Conservation (phyloP, 2,329 filamentous ascomycete species). For the Exophiala lecanii-corni region DNA sequence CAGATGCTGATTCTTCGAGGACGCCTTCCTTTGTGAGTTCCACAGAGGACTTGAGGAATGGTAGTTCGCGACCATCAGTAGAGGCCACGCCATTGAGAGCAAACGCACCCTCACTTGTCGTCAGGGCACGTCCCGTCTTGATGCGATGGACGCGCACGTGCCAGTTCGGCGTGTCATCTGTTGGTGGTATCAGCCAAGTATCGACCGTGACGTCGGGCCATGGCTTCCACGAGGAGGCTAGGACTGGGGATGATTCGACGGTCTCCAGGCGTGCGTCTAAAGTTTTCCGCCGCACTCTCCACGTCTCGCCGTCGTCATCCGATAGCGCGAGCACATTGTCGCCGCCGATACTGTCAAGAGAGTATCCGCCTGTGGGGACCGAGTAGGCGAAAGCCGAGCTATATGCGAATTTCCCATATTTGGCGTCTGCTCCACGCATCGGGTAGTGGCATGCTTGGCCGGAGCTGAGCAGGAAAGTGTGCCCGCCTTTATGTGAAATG, state of each 20-base stretch:
- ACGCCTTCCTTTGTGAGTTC: constrained; percentile 35
- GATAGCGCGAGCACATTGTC: constrained; percentile 72
- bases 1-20: constrained; percentile 31
- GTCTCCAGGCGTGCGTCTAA: constrained; percentile 59
- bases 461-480: constrained; percentile 69
- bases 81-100: constrained; percentile 60
- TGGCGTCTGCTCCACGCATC: constrained; percentile 75
- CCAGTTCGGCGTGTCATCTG: constrained; percentile 59
- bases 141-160: constrained; percentile 64
- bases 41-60: constrained; percentile 29
- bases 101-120: constrained; percentile 71
- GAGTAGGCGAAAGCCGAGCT: constrained; percentile 72
- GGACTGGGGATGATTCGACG: constrained; percentile 49
- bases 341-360: constrained; percentile 70
- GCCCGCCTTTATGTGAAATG: constrained; percentile 64
- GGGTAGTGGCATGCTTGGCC: constrained; percentile 80
- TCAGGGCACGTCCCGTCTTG: constrained; percentile 54
- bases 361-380: constrained; percentile 70
- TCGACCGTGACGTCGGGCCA: constrained; percentile 63
- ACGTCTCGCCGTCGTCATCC: constrained; percentile 71
- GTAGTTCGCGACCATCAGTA: constrained; percentile 55
- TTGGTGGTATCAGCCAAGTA: constrained; percentile 62
- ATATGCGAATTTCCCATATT: constrained; percentile 76
- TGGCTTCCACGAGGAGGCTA: constrained; percentile 67
- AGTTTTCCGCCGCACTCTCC: constrained; percentile 70